phyloP scores from a whole-genome alignment of 2,329 filamentous ascomycete species.

The Neocatenulostroma microsporum region DNA sequence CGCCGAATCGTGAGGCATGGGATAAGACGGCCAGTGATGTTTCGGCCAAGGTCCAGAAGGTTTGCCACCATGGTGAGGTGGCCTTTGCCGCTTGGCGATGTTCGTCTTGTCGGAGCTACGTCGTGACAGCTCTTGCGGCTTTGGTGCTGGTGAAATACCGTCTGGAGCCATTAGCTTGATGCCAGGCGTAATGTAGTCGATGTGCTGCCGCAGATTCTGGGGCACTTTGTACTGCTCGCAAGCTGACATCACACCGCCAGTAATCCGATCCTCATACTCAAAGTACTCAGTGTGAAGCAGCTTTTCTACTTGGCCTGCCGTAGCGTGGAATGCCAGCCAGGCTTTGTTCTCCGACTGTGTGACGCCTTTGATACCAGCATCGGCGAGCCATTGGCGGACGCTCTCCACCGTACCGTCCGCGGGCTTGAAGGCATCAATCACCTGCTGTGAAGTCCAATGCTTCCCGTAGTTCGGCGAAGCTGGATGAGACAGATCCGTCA shows the following conservation, averaged over 20 bases:
- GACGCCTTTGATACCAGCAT: conserved; percentile 27
- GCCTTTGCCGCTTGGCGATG: conserved; percentile 6
- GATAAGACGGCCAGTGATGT: no score
- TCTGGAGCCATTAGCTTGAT: conserved; percentile 38
- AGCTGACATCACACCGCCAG: conserved; percentile 29
- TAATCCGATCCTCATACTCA: conserved; percentile 49
- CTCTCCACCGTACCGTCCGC: conserved; percentile 26
- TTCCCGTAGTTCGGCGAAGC: conserved; percentile 13
- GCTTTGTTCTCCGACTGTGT: conserved; percentile 27
- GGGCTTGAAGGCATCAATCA: conserved; percentile 36
- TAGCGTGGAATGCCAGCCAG: conserved; percentile 40
- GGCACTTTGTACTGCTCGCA: conserved; percentile 42
- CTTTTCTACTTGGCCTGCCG: conserved; percentile 31
- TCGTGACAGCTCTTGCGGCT: no score
- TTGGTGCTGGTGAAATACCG: neutral
- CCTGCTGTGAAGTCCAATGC: conserved; percentile 28
- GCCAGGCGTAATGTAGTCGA: conserved; percentile 52
- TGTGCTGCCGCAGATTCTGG: conserved; percentile 38
- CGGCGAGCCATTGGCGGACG: conserved; percentile 34
- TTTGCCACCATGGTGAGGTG: conserved; percentile 5
- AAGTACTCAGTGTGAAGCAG: conserved; percentile 47
- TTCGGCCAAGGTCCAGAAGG: conserved; percentile 1
- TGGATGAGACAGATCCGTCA: conserved; percentile 16
- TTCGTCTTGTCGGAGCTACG: no score
- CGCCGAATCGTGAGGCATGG: no score